These are phyloP conservation scores for Sinapis alba DNA, from an alignment of 441 rosid species.

Conservation along the genomic window DNA sequence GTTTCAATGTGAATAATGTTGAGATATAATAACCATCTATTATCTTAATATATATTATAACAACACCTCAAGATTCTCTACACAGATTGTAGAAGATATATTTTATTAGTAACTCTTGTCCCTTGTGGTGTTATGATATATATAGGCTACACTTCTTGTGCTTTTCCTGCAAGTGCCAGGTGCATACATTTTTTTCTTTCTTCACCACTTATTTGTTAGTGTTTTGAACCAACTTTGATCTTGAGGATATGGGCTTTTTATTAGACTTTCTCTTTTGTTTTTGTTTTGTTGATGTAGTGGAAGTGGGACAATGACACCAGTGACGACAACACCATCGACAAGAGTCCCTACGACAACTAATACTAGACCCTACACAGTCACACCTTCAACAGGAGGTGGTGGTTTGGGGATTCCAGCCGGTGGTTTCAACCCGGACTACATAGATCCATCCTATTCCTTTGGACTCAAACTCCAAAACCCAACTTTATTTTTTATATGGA, in stretches of 20 bases:
- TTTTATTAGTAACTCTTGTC: slow-evolving; percentile 19
- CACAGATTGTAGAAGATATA: neutral
- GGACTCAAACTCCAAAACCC: slow-evolving; percentile 45
- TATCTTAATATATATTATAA: slow-evolving; percentile 20
- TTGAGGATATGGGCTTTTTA: neutral
- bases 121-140: slow-evolving; percentile 32
- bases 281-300: slow-evolving; percentile 37
- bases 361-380: slow-evolving; percentile 51
- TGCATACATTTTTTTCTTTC: slow-evolving; percentile 17
- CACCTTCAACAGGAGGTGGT: slow-evolving; percentile 73
- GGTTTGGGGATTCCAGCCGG: slow-evolving; percentile 56
- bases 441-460: slow-evolving; percentile 39
- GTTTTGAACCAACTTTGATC: slow-evolving; percentile 5
- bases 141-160: slow-evolving; percentile 47
- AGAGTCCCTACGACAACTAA: slow-evolving; percentile 42
- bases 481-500: slow-evolving; percentile 9
- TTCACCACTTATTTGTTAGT: neutral
- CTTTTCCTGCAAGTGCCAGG: slow-evolving; percentile 56
- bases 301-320: slow-evolving; percentile 53
- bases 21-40: neutral
- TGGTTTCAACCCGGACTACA: slow-evolving; percentile 68
- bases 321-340: slow-evolving; percentile 44
- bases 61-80: slow-evolving; percentile 29
- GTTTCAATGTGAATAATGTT: slow-evolving; percentile 31
- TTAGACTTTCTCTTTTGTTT: slow-evolving; percentile 10